Evolutionary conservation across 139 green algal genomes (phyloP), one percentile per base, ranked within the genome.

Genomic region (Chlamydomonas sp.): DNA sequence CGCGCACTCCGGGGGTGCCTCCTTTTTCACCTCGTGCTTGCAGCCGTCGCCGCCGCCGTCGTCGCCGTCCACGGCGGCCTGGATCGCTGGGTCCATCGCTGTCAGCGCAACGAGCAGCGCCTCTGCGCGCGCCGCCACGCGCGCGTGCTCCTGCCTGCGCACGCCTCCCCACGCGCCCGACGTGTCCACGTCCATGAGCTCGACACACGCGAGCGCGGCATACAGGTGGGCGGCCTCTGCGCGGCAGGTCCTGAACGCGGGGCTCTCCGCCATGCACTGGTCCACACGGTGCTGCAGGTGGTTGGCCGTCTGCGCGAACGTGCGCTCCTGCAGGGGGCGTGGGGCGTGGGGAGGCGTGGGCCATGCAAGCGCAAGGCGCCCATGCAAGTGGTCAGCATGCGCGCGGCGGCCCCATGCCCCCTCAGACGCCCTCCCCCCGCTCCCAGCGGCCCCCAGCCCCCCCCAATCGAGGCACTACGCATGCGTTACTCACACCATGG

Each of bases 251-350:
- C 43, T 30, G 20, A 31, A 66, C 5, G 59, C 59, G 10, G 10
- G 6, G 26, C 59, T 66, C 5, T 66, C 59, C 26, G 16, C 5
- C 59, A 66, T 66, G 33, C 59, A 66, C 33, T 66, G 59, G 26
- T 66, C 59, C 6, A 66, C 31, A n/a, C 59, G 59, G 33, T 66
- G 33, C 33, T 66, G 59, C 26, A 43, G 43, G 31, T 5, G 6
- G 33, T 66, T 5, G 26, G 24, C 39, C n/a, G 26, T 66, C 20
- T 30, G 8, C 8, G 59, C n/a, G 5, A 66, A 66, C n/a, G 59
- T 66, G n/a, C 59, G n/a, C 33, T 66, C 59, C 59, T 66, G 59
- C 59, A n/a, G n/a, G n/a, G n/a, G n/a, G n/a, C n/a, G n/a, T n/a
- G n/a, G n/a, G n/a, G n/a, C n/a, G n/a, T n/a, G n/a, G n/a, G n/a